A percentile compares a stretch with the other conserved stretches of the same genome.
Evolutionary conservation across 2,329 filamentous ascomycete genomes (phyloP).

Genomic region (Monosporascus ibericus): DNA sequence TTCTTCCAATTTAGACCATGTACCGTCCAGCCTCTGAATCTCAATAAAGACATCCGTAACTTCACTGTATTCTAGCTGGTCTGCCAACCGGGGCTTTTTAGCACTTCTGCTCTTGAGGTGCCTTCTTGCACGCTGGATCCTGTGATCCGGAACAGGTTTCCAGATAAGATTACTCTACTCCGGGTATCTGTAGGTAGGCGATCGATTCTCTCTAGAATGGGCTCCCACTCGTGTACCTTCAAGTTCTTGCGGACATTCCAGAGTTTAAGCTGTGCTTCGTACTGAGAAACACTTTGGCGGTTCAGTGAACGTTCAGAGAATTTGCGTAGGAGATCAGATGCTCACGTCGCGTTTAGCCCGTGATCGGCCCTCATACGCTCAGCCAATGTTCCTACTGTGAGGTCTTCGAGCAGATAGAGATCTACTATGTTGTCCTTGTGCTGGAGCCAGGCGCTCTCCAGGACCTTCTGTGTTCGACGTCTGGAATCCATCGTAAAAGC

Average conservation of each 20-base stretch:
- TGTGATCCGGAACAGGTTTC: background rate
- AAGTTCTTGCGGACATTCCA: slow-evolving; percentile 5
- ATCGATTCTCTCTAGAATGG: slow-evolving; percentile 1
- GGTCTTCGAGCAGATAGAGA: background rate
- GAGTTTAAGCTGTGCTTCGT: slow-evolving; percentile 2
- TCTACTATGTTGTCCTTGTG: slow-evolving; percentile 1
- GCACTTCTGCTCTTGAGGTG: background rate
- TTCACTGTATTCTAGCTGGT: too few species aligned
- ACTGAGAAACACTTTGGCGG: slow-evolving; percentile 1
- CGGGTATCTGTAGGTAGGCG: background rate
- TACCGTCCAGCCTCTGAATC: too few species aligned
- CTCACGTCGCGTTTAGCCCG: too few species aligned
- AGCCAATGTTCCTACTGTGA: too few species aligned
- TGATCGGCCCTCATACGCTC: too few species aligned
- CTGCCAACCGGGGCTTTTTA: background rate
- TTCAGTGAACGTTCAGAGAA: background rate
- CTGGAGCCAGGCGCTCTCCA: background rate
- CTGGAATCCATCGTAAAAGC: background rate
- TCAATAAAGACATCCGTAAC: too few species aligned
- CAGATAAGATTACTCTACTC: background rate
- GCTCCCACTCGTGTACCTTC: background rate
- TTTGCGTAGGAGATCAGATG: background rate
- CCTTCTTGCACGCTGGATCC: slow-evolving; percentile 1
- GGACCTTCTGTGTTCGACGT: background rate
- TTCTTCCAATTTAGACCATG: too few species aligned